These are phyloP conservation scores for Epichloe hybrida DNA, from an alignment of 2,329 filamentous ascomycete species.

Conservation along the genomic window DNA sequence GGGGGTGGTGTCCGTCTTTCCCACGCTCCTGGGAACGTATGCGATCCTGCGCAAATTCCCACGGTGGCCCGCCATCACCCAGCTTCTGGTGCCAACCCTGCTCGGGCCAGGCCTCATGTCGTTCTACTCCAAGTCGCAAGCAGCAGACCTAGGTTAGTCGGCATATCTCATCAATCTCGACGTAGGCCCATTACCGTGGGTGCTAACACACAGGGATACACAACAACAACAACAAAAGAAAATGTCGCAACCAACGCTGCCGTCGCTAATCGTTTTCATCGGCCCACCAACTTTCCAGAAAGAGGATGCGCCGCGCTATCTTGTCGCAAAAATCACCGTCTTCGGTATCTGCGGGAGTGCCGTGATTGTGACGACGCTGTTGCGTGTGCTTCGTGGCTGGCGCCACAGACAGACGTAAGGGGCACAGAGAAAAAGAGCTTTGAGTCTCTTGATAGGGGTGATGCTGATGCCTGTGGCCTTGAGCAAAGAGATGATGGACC, in stretches of 20 bases:
- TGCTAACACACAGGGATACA: slow-evolving; percentile 31
- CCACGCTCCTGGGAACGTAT: slow-evolving; percentile 11
- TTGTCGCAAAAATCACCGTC: no score
- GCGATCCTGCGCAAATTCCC: slow-evolving; percentile 16
- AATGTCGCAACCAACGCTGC: slow-evolving; percentile 27
- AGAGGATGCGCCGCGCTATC: slow-evolving; percentile 33
- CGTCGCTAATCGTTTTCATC: slow-evolving; percentile 28
- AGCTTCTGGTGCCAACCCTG: slow-evolving; percentile 13
- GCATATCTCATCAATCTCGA: slow-evolving; percentile 25
- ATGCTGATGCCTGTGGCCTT: slow-evolving; percentile 10
- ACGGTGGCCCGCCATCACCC: slow-evolving; percentile 14
- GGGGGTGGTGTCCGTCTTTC: slow-evolving; percentile 10
- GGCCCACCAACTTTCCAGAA: slow-evolving; percentile 14
- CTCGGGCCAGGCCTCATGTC: slow-evolving; percentile 15
- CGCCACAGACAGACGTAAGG: slow-evolving; percentile 17
- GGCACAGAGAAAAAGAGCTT: slow-evolving; percentile 13
- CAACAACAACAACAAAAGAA: slow-evolving; percentile 25
- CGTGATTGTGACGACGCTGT: no score
- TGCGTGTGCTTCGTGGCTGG: no score
- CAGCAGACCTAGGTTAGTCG: slow-evolving; percentile 17
- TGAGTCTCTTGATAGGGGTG: slow-evolving; percentile 20
- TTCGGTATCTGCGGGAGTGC: no score
- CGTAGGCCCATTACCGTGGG: slow-evolving; percentile 27
- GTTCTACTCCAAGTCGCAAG: slow-evolving; percentile 11
- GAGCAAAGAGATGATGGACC: slow-evolving; percentile 20